Evolutionary conservation across 768 basidiomycete species (phyloP), one percentile per base, ranked within the genome.

Genomic region (Amyloporia xantha): DNA sequence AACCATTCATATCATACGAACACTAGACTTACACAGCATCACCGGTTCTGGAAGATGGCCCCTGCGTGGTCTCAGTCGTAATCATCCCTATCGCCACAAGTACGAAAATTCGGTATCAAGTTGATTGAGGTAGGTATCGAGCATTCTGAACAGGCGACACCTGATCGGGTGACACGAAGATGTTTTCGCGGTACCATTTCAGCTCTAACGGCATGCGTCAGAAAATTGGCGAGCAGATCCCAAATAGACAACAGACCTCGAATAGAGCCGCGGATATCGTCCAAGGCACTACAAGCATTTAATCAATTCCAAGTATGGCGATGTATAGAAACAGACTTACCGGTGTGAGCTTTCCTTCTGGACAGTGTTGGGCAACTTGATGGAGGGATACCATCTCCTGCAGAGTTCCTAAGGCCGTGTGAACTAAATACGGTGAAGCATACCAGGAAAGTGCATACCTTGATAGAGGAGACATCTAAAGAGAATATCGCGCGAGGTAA

Each of bases 381-480:
- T 52, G 7, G 58, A 54, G 9, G 76, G 76, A 59, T 80, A 90
- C 89, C 89, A 91, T 52, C 87, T 75, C 12, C 84, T 77, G 1
- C 73, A 75, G 20, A 91, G 57, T 62, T 91, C 89, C 89, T 91
- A 50, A 33, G 30, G 15, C 30, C 7, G 15, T 33, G 30, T n/a
- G n/a, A n/a, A 15, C 30, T 7, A 33, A 33, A 33, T 33, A 33
- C 15, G 30, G 30, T 7, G 30, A 7, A 33, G 30, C 9, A 33
- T 7, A 15, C 7, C 15, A 15, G 30, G 30, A 15, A 33, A 33
- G 30, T n/a, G 20, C 25, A 48, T 41, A 81, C 88, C 71, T 91
- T 91, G 53, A 91, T 74, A 0, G 90, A 86, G 38, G 89, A 91
- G 30, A 91, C 90, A 52, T 91, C 89, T 91, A 27, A 20, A 24